Percentiles rank a stretch among this genome's conserved stretches.
These are phyloP conservation scores for Westerdykella sp. DNA, from an alignment of 2,329 filamentous ascomycete genomes.

Conservation along the genomic window DNA sequence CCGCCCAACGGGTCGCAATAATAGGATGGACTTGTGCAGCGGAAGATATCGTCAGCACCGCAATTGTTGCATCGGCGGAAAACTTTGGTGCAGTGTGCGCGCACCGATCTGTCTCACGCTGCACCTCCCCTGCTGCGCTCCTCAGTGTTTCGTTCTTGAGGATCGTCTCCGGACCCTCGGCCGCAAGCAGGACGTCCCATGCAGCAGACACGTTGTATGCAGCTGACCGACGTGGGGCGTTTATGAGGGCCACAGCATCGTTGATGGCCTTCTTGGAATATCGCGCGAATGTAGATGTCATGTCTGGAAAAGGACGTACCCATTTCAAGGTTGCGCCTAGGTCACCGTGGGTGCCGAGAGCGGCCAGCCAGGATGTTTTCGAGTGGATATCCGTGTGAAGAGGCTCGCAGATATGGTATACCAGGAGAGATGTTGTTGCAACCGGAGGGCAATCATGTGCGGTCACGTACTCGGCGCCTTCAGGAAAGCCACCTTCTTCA, in stretches of 20 bases:
- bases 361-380: slow-evolving; percentile 55
- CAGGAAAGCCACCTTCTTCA: slow-evolving; percentile 53
- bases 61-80: slow-evolving; percentile 55
- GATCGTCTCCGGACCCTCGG: slow-evolving; percentile 48
- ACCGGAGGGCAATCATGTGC: slow-evolving; percentile 61
- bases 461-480: slow-evolving; percentile 51
- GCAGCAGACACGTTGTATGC: slow-evolving; percentile 55
- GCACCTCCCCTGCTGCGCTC: slow-evolving; percentile 53
- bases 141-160: slow-evolving; percentile 46
- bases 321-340: slow-evolving; percentile 60
- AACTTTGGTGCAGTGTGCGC: slow-evolving; percentile 59
- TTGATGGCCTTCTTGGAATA: slow-evolving; percentile 59
- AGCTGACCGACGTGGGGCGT: slow-evolving; percentile 58
- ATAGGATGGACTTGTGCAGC: slow-evolving; percentile 59
- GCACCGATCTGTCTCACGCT: slow-evolving; percentile 55
- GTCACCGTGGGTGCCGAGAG: slow-evolving; percentile 61
- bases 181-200: slow-evolving; percentile 53
- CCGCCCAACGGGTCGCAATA: slow-evolving; percentile 62
- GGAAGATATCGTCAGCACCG: slow-evolving; percentile 56
- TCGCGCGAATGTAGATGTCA: slow-evolving; percentile 54
- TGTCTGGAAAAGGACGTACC: slow-evolving; percentile 61
- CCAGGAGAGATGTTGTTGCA: slow-evolving; percentile 58
- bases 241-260: slow-evolving; percentile 57
- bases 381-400: slow-evolving; percentile 48
- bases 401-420: slow-evolving; percentile 56